Evolutionary conservation across 202 grass and related monocot genomes (phyloP).

Genomic region (Carex sylvatica): DNA sequence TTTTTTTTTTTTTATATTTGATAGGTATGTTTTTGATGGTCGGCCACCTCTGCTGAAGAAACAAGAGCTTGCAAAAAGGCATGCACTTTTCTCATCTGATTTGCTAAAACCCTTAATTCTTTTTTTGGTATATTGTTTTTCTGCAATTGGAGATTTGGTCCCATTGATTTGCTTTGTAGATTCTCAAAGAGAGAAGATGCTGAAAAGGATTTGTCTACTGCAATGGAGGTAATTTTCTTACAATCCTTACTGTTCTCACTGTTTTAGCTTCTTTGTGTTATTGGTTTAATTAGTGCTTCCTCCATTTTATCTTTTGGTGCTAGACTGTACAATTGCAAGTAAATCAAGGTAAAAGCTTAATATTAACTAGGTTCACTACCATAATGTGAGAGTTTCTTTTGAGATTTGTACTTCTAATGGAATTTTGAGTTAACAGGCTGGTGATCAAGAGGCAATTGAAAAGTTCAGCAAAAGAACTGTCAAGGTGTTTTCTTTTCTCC

Average conservation of each 20-base stretch:
- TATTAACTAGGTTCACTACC: neutral
- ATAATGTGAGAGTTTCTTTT: neutral
- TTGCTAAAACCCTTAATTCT: neutral
- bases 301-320: conserved; percentile 18
- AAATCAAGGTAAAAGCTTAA: neutral
- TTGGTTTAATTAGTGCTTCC: neutral
- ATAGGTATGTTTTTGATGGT: conserved; percentile 95
- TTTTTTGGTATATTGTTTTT: conserved; percentile 21
- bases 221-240: conserved; percentile 63
- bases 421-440: conserved; percentile 50
- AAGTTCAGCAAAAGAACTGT: conserved; percentile 95
- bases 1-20: conserved; percentile 12
- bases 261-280: neutral
- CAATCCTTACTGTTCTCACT: neutral
- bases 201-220: conserved; percentile 52
- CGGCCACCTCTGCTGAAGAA: conserved; percentile 84
- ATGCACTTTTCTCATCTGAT: conserved; percentile 16
- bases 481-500: conserved; percentile 41
- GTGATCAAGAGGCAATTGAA: conserved; percentile 67
- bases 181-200: conserved; percentile 70
- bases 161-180: conserved; percentile 45
- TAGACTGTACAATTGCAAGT: neutral
- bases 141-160: neutral
- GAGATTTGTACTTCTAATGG: neutral
- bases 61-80: conserved; percentile 77